Base-by-base conservation (phyloP, 352 stramenopile species). In the Phytophthora litchii region DNA sequence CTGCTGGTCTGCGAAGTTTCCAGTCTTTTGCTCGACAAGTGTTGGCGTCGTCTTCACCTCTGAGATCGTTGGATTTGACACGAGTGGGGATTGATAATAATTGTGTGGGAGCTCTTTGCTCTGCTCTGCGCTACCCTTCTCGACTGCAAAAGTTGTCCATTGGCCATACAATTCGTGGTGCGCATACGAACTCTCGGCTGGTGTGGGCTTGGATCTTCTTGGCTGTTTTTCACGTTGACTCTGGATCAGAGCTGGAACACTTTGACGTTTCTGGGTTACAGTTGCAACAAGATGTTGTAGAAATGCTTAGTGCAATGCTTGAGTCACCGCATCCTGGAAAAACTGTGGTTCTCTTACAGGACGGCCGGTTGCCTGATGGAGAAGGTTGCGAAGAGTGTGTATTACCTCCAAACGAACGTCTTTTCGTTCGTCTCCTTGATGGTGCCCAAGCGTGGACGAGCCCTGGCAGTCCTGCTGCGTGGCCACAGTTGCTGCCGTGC, bases 171-270 rank as follows among this genome's bases (percentile, higher is more conserved):
- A 68, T 67, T 61, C 55, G 56, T 20, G 55, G 60, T 12, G 61
- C 62, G 1, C 50, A 66, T 6, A 34, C 29, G n/a, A 70, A 63
- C 32, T 41, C 51, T 16, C 38, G 27, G 2, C 16, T 69, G 37
- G 16, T 76, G 11, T 79, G 70, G 70, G 60, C 54, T 12, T 85
- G 75, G 75, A 70, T 85, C 42, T 75, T 67, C 14, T 54, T 76
- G 25, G 72, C 60, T 16, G 56, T 76, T 0, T 80, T 85, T 53
- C 75, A 85, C 31, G 59, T 52, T 0, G 72, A 81, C 46, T 76
- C 72, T 4, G 32, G 49, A 4, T 67, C 49, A 1, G 51, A 46
- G 13, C 51, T 84, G 10, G 29, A 58, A 14, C 56, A 72, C 27
- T 51, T 75, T 20, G 56, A 70, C 31, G 49, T 75, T 17, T 63